Conservation (phyloP, 2,329 filamentous ascomycete genomes). For the Elsinoe fawcettii region DNA sequence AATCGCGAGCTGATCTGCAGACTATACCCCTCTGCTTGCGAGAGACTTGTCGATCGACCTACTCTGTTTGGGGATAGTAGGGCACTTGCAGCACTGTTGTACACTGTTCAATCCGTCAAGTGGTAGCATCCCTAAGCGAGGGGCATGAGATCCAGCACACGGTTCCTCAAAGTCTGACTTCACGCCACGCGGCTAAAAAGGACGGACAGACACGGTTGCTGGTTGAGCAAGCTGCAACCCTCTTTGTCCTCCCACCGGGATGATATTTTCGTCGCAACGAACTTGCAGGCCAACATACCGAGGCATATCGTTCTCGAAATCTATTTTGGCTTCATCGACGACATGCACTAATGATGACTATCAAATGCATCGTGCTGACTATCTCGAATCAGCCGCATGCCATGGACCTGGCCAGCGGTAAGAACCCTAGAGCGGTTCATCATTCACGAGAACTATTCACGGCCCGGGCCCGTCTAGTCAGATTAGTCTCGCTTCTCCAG, state of each 20-base stretch:
- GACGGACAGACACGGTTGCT: background rate
- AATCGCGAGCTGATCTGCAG: background rate
- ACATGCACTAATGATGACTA: background rate
- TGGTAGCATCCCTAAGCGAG: background rate
- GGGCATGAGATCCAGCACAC: background rate
- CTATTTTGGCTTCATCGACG: background rate
- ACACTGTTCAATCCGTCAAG: background rate
- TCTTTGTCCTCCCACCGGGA: background rate
- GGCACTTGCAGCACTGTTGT: background rate
- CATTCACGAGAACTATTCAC: background rate
- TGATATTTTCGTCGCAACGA: background rate
- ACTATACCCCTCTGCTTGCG: background rate
- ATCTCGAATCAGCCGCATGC: background rate
- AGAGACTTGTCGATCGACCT: background rate
- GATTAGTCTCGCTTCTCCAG: slow-evolving; percentile 6
- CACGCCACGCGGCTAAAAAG: background rate
- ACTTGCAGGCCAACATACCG: background rate
- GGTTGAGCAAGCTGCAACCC: background rate
- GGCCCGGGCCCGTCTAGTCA: background rate
- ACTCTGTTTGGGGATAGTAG: background rate
- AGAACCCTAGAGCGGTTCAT: slow-evolving; percentile 9
- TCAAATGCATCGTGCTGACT: background rate
- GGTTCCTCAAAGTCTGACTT: background rate
- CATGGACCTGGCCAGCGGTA: slow-evolving; percentile 9
- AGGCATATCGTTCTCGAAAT: background rate